These are phyloP conservation scores for Syzygium jambos DNA, from an alignment of 345 rosid genomes.

Conservation along the genomic window DNA sequence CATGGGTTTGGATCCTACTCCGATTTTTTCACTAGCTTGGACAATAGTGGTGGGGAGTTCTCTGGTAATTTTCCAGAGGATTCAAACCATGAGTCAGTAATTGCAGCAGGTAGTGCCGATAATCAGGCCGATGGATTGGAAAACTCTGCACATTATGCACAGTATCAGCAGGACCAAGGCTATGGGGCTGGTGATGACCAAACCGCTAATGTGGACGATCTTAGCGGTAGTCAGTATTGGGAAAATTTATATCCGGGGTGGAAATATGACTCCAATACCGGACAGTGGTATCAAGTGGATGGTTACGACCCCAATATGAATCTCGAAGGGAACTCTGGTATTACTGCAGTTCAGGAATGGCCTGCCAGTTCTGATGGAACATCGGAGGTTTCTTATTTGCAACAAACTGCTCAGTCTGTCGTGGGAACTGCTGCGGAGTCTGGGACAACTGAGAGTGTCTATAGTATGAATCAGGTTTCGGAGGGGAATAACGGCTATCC, in stretches of 20 bases:
- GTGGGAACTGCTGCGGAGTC: conserved; percentile 31
- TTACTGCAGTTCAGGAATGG: conserved; percentile 30
- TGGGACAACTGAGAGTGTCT: conserved; percentile 45
- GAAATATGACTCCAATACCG: conserved; percentile 61
- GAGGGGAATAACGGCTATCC: conserved; percentile 69
- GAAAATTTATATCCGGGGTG: conserved; percentile 90
- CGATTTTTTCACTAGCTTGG: conserved; percentile 67
- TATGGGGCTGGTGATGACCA: conserved; percentile 18
- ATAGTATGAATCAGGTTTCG: conserved; percentile 62
- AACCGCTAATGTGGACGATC: conserved; percentile 36
- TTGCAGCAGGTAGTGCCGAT: conserved; percentile 14
- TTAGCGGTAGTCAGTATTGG: conserved; percentile 54
- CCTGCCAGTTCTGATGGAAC: conserved; percentile 31
- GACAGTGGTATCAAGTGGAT: conserved; percentile 79
- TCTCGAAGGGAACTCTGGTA: conserved; percentile 25
- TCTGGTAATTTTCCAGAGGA: conserved; percentile 23
- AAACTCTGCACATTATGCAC: conserved; percentile 24
- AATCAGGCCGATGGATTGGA: conserved; percentile 12
- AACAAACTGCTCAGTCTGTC: conserved; percentile 50
- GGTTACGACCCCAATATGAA: conserved; percentile 16
- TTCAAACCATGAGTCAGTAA: conserved; percentile 7
- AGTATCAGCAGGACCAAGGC: conserved; percentile 24
- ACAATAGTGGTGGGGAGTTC: conserved; percentile 23
- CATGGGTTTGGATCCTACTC: conserved; percentile 62
- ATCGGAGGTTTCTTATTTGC: conserved; percentile 49